Base-by-base conservation (phyloP, 768 basidiomycete genomes). In the Phanerodontia chrysosporium region DNA sequence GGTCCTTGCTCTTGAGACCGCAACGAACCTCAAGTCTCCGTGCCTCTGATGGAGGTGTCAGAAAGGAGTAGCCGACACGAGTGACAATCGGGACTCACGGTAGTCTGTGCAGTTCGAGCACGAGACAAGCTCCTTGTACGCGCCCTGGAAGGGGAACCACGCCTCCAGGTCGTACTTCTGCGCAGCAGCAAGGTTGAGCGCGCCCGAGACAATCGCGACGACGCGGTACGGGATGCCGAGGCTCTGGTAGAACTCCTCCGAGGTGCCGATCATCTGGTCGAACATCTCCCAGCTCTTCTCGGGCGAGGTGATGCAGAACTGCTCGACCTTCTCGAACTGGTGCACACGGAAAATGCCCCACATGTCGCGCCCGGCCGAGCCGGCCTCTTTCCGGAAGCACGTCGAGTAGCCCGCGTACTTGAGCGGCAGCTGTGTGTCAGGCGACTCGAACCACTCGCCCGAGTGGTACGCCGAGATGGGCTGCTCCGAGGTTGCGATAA, bases 261-360 rank as follows among this genome's bases (percentile, higher is more conserved):
- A 90, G 70, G 86, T 90, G 49, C 74, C 86, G 42, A 98, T 69
- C 97, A 98, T 99, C 59, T 77, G 76, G 59, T 99, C 90, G 66
- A 98, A 90, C 83, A 87, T 89, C 72, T 85, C 88, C 89, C 95
- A 95, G 69, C 95, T 96, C 71, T 93, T 89, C 64, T 91, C 89
- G 0, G 97, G 95, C 25, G 93, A 89, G 7, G 96, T 98, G 66
- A 99, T 82, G 76, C 90, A 87, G 75, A 98, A 98, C 78, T 98
- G 86, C 72, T 99, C 97, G 54, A 99, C 83, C 79, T 99, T 99
- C 76, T 99, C 97, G 65, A 99, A 99, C 74, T 99, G 97, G 71
- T 99, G 97, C 56, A 99, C 96, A 24, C 97, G 92, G 86, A 99
- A 99, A 74, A 98, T 98, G 58, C 97, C 97, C 95, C 97, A 98